Conservation (phyloP, 306 rosid species). For the Malus sylvestris region DNA sequence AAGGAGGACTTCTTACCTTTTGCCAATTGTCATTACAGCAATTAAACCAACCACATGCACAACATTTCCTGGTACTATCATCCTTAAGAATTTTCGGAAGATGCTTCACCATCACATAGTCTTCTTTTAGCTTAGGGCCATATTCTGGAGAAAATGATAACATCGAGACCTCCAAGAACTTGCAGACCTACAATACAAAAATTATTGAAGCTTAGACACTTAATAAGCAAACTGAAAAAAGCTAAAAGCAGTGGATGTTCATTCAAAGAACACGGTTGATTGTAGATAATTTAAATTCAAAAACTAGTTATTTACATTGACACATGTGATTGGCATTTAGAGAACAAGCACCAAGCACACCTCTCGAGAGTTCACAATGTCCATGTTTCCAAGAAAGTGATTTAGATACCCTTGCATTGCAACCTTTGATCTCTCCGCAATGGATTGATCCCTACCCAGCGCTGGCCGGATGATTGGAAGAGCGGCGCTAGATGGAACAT, state of each 20-base stretch:
- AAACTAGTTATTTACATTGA: neutral
- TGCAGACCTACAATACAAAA: constrained; percentile 69
- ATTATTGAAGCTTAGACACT: constrained; percentile 2
- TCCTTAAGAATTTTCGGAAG: constrained; percentile 60
- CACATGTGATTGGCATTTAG: neutral
- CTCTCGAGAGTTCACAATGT: constrained; percentile 93
- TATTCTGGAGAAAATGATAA: constrained; percentile 92
- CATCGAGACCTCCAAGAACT: constrained; percentile 92
- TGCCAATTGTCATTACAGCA: constrained; percentile 99
- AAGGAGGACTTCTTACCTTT: constrained; percentile 49
- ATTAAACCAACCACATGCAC: constrained; percentile 56
- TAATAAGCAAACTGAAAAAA: neutral
- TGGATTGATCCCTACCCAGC: constrained; percentile 82
- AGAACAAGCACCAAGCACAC: constrained; percentile 39
- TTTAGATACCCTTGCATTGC: constrained; percentile 99
- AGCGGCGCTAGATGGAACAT: constrained; percentile 98
- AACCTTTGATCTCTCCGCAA: constrained; percentile 80
- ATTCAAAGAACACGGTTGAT: neutral
- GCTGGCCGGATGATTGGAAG: constrained; percentile 93
- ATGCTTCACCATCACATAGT: constrained; percentile 92
- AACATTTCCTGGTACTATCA: constrained; percentile 69
- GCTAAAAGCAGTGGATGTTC: neutral
- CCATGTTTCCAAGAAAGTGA: constrained; percentile 90
- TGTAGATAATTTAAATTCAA: neutral
- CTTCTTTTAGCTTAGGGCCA: constrained; percentile 95